Evolutionary conservation across 768 basidiomycete genomes (phyloP).

Genomic region (Crassisporium funariophilum): DNA sequence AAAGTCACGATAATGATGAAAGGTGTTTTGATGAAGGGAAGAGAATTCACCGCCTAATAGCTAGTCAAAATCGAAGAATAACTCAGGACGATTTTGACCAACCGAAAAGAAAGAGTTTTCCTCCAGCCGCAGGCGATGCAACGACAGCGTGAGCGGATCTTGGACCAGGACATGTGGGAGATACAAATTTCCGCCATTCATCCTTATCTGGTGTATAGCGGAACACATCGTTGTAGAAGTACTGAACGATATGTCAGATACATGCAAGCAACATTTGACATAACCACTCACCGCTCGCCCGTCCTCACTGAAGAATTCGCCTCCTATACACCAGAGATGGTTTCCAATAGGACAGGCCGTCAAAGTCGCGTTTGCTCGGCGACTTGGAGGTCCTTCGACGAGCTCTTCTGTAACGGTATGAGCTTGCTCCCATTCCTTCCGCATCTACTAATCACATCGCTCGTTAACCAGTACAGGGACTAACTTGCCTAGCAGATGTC

Average conservation of each 20-base stretch:
- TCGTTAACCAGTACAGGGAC: constrained; percentile 6
- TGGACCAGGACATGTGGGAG: constrained; percentile 84
- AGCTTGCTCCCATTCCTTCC: constrained; percentile 80
- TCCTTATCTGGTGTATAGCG: constrained; percentile 88
- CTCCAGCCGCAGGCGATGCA: constrained; percentile 70
- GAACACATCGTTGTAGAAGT: constrained; percentile 88
- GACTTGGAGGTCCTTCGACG: constrained; percentile 78
- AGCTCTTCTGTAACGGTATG: constrained; percentile 86
- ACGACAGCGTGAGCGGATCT: constrained; percentile 86
- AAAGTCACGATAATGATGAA: constrained; percentile 89
- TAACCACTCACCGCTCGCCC: constrained; percentile 59
- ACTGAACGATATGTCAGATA: constrained; percentile 40
- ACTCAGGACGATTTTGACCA: background rate
- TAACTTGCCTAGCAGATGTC: constrained; percentile 3
- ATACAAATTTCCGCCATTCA: constrained; percentile 88
- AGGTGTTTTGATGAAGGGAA: constrained; percentile 76
- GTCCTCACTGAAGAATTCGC: constrained; percentile 88
- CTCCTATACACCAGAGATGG: constrained; percentile 83
- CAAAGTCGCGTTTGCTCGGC: constrained; percentile 82
- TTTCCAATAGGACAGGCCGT: constrained; percentile 80
- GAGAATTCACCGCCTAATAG: constrained; percentile 82
- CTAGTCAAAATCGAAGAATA: constrained; percentile 2
- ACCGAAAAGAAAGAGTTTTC: constrained; percentile 86
- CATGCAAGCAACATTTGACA: background rate
- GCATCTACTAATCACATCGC: constrained; percentile 56